Base-by-base conservation (phyloP, 306 rosid genomes). In the Rosa persica region DNA sequence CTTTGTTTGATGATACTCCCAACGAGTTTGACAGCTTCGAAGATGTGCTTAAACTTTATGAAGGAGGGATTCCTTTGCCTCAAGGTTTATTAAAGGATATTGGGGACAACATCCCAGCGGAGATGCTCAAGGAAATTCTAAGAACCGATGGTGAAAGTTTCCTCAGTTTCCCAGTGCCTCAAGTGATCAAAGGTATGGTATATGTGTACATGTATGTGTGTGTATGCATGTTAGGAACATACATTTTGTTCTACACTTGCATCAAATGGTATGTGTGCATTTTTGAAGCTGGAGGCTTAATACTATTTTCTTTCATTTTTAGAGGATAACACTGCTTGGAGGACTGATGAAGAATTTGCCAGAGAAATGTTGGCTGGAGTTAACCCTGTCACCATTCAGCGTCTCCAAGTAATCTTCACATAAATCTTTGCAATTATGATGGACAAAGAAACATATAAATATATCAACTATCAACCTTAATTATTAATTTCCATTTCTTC, bases 1-100 rank as follows among this genome's bases (percentile, higher is more conserved):
- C 91, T 67, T 47, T 89, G 23, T 84, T 90, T 23, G 88, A 83
- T 76, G 81, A 73, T 40, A 92, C 87, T 36, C 89, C 88, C 4
- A 58, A 52, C 25, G 98, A 94, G 84, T 94, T 94, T 74, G 97
- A 94, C 78, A 85, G 80, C 73, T 76, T 92, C 16, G 81, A 90
- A 71, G 96, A 90, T 60, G 74, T 90, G 11, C 85, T 80, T 70
- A 49, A 87, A 42, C 85, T 94, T 51, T 94, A 90, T 72, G 93
- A 92, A 83, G 97, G 94, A 67, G 94, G 97, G 10, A 51, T 89
- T 71, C 44, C 84, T 66, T 42, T 92, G 38, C 96, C 92, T 19
- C 77, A 85, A 47, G 87, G 82, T 40, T 25, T 84, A 9, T 58
- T 86, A 54, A 75, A 87, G 68, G 39, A 49, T 10, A 75, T 93